A percentile compares a stretch with the other conserved stretches of the same genome.
These are phyloP conservation scores for Phaeotremella skinneri DNA, from an alignment of 768 basidiomycete genomes.

Conservation along the genomic window DNA sequence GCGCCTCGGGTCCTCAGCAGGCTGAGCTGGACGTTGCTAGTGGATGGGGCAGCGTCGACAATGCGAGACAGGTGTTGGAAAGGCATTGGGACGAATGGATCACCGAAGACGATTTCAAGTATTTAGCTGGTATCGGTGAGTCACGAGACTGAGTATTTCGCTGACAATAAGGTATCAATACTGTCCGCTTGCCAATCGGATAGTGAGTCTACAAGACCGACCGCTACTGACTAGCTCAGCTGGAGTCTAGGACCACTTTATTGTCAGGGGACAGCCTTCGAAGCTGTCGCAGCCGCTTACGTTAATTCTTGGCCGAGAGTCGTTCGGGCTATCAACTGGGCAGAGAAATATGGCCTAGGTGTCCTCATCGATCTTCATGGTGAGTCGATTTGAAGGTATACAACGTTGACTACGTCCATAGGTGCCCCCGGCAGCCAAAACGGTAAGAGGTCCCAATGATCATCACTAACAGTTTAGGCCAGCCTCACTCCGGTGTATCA, in stretches of 20 bases:
- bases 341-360: conserved; percentile 46
- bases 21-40: conserved; percentile 68
- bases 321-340: conserved; percentile 47
- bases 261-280: conserved; percentile 42
- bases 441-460: not conserved
- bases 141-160: not conserved
- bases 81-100: conserved; percentile 49
- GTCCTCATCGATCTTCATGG: conserved; percentile 48
- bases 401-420: not conserved
- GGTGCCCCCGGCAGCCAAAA: conserved; percentile 2
- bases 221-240: conserved; percentile 7
- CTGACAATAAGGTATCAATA: conserved; percentile 38
- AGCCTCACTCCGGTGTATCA: conserved; percentile 42
- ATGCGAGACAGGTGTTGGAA: conserved; percentile 35
- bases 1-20: conserved; percentile 58
- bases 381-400: conserved; percentile 6
- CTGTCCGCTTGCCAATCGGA: conserved; percentile 45
- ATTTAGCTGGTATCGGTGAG: conserved; percentile 37
- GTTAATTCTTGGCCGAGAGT: conserved; percentile 44
- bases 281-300: conserved; percentile 40
- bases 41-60: conserved; percentile 56
- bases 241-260: conserved; percentile 43
- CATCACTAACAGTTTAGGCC: conserved; percentile 19
- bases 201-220: conserved; percentile 25
- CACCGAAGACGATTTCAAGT: conserved; percentile 44